Evolutionary conservation across 495 filamentous ascomycete species (phyloP).

Genomic region (Friedmanniomyces simplex): DNA sequence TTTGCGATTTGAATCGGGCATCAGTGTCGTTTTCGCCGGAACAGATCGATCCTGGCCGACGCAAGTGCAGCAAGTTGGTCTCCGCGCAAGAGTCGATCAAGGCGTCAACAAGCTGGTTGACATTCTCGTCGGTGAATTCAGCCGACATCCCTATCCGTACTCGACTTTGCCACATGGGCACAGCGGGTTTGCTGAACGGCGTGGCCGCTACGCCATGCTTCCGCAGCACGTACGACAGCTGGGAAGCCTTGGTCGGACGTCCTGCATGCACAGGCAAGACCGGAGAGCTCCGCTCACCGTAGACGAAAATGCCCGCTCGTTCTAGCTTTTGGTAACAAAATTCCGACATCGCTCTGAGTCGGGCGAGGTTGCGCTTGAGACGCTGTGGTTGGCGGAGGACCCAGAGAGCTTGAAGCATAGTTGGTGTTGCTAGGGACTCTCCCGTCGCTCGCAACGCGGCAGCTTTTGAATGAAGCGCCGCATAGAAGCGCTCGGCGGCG

Average conservation of each 20-base stretch:
- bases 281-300: not conserved
- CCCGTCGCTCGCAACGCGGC: not conserved
- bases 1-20: not conserved
- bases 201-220: not conserved
- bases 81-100: not conserved
- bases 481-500: not conserved
- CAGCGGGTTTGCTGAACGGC: not conserved
- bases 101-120: not conserved
- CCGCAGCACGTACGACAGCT: not conserved
- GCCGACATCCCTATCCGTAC: not conserved
- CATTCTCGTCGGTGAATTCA: not conserved
- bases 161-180: conserved; percentile 1
- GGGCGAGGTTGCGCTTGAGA: not conserved
- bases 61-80: not conserved
- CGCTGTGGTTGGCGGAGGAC: not conserved
- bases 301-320: not conserved
- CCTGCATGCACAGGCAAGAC: not conserved
- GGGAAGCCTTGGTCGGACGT: not conserved
- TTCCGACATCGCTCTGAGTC: not conserved
- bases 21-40: not conserved
- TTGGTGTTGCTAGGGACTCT: not conserved
- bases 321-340: not conserved
- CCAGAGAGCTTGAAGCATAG: not conserved
- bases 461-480: not conserved
- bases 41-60: not conserved